Evolutionary conservation across 352 stramenopile genomes (phyloP), one percentile per base, ranked within the genome.

Genomic region (Phytophthora melonis): DNA sequence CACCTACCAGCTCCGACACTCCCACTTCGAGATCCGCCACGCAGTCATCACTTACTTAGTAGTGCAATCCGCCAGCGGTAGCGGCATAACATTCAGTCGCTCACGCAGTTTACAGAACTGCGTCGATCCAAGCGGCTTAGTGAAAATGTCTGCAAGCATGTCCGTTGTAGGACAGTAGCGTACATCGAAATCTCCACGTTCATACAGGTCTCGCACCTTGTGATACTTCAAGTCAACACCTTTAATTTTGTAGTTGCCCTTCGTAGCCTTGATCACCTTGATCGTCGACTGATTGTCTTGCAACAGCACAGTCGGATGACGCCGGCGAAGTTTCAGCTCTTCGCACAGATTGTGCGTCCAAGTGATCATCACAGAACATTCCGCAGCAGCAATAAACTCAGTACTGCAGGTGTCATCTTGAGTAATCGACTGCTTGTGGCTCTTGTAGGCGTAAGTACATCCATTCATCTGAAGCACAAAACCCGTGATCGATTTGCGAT

Each of bases 121-220:
- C 10, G n/a, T 53, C 9, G 54, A 21, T 43, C 54, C 41, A n/a
- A 70, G 27, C 8, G 63, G 54, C 23, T 70, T 63, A 5, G 58
- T 63, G n/a, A 67, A 67, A 52, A 66, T 72, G 16, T 72, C 66
- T 1, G 66, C 58, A 3, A 63, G 39, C 66, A 66, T 72, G 10
- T 70, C 55, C 64, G 55, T 55, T 0, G 54, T 64, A 25, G 45
- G 32, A 32, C 57, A 72, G 50, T 72, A 72, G 5, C 32, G 36
- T 19, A 62, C 19, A 9, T 50, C 36, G 36, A 72, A 66, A 18
- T 52, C 65, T 39, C 57, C 65, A 52, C 21, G 16, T 34, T 72
- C 65, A 7, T 66, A 54, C 14, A 58, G 41, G 45, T 72, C 57
- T 41, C 8, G 10, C 10, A 16, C 34, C 34, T 41, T 41, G 34